Evolutionary conservation across 805 yeast genomes (phyloP), one percentile per base, ranked within the genome.

Genomic region (Ogataea parapolymorpha): DNA sequence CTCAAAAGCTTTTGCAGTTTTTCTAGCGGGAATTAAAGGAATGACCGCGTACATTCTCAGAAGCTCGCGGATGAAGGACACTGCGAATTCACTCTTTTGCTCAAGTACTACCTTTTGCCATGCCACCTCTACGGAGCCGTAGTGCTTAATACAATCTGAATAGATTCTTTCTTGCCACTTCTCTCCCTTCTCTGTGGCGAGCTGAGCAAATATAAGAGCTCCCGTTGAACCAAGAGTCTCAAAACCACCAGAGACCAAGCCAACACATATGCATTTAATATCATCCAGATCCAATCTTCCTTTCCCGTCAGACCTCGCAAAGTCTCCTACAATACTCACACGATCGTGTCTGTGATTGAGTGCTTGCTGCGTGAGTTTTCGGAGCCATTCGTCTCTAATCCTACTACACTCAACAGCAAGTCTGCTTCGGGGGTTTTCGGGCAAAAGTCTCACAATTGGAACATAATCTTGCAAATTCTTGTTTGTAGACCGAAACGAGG

Each of bases 381-480:
- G 40, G 39, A 65, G 56, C 54, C 67, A 65, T 20, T 37, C 37
- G 39, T 66, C 66, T 18, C 70, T 51, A 11, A 60, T 51, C 7
- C 46, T 39, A 22, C 67, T 50, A 24, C 54, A 49, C 6, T 52
- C 51, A 3, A 49, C 32, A 1, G 68, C 66, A 6, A 55, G 44
- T 22, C 37, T 32, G 26, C 48, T 53, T 41, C 59, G 60, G 24
- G 54, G 51, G 24, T 50, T 60, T 46, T 57, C 55, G 3, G 67
- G 67, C 4, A 55, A 24, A 15, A 55, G 50, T 22, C 69, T 45
- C 9, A 66, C 45, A 8, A 62, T 33, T 2, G 71, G 70, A 27
- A 67, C 46, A 41, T 62, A 67, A 46, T 67, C 71, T 44, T 63
- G 68, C 27, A 56, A 42, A 41, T 66, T 67, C 26, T 65, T 60